phyloP scores from a whole-genome alignment of 148 eudicot genomes.

The Pouteria glomerata region DNA sequence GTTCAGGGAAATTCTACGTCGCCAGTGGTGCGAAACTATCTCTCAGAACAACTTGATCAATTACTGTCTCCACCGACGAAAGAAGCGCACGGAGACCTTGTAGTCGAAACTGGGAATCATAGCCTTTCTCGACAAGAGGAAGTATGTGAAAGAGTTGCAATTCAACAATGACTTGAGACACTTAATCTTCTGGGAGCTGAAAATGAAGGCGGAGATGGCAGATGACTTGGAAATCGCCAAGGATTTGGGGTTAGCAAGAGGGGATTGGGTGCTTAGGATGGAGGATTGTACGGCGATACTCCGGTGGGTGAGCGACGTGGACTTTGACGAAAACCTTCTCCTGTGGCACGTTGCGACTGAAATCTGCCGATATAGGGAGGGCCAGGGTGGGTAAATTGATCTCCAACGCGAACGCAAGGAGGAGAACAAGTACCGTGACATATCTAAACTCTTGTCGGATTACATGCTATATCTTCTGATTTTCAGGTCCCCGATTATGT shows the following conservation, averaged over 20 bases:
- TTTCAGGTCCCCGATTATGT: constrained; percentile 28
- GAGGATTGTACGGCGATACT: constrained; percentile 6
- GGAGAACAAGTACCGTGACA: not conserved
- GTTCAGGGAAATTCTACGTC: not conserved
- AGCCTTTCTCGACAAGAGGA: constrained; percentile 13
- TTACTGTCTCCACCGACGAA: constrained; percentile 23
- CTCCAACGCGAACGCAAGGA: not conserved
- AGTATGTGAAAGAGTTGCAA: constrained; percentile 13
- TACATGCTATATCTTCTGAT: constrained; percentile 40
- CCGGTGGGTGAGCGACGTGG: constrained; percentile 17
- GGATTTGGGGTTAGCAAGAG: constrained; percentile 18
- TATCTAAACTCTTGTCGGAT: constrained; percentile 26
- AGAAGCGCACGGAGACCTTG: not conserved
- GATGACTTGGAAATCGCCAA: constrained; percentile 23
- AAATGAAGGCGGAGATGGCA: constrained; percentile 18
- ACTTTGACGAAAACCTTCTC: constrained; percentile 38
- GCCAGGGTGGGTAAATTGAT: too few species aligned
- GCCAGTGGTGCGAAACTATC: constrained; percentile 30
- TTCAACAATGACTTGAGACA: constrained; percentile 15
- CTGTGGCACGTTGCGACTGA: constrained; percentile 56
- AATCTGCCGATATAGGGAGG: constrained; percentile 15
- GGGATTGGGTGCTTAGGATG: constrained; percentile 19
- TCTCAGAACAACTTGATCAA: constrained; percentile 25
- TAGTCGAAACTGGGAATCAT: constrained; percentile 18
- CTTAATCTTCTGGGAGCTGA: constrained; percentile 31